These are phyloP conservation scores for Glaciozyma antarctica DNA, from an alignment of 768 basidiomycete species.

Conservation along the genomic window DNA sequence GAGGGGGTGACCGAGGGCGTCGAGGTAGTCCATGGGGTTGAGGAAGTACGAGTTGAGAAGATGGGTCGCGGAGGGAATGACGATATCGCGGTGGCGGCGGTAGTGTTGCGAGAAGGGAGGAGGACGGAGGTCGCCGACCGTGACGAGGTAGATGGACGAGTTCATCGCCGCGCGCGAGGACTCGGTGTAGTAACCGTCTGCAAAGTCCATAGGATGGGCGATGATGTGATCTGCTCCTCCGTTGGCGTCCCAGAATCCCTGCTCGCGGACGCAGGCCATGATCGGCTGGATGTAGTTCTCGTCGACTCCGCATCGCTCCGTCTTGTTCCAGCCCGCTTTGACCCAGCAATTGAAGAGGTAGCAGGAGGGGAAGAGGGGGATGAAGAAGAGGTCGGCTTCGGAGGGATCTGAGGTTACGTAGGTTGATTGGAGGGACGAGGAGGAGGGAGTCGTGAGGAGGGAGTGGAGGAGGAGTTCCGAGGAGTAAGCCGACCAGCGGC, in stretches of 20 bases:
- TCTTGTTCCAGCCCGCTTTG: constrained; percentile 16
- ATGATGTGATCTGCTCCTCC: constrained; percentile 19
- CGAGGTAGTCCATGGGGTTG: constrained; percentile 21
- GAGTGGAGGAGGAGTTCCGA: constrained; percentile 19
- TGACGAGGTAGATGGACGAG: constrained; percentile 22
- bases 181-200: constrained; percentile 23
- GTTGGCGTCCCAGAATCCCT: constrained; percentile 11
- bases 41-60: constrained; percentile 22
- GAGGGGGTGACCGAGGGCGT: constrained; percentile 1
- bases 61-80: constrained; percentile 23
- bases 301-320: constrained; percentile 17
- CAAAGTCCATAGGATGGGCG: constrained; percentile 19
- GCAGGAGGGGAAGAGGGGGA: constrained; percentile 22
- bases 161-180: constrained; percentile 13
- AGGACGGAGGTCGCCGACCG: constrained; percentile 16
- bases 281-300: constrained; percentile 14
- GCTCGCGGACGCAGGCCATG: constrained; percentile 8
- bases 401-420: constrained; percentile 10
- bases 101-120: constrained; percentile 2
- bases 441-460: background rate
- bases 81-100: constrained; percentile 14
- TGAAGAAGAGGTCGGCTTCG: constrained; percentile 19
- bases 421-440: background rate
- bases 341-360: constrained; percentile 27
- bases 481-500: constrained; percentile 27